Evolutionary conservation across 1,139 yeast species (phyloP), one percentile per base, ranked within the genome.

Genomic region (Eremothecium coryli): DNA sequence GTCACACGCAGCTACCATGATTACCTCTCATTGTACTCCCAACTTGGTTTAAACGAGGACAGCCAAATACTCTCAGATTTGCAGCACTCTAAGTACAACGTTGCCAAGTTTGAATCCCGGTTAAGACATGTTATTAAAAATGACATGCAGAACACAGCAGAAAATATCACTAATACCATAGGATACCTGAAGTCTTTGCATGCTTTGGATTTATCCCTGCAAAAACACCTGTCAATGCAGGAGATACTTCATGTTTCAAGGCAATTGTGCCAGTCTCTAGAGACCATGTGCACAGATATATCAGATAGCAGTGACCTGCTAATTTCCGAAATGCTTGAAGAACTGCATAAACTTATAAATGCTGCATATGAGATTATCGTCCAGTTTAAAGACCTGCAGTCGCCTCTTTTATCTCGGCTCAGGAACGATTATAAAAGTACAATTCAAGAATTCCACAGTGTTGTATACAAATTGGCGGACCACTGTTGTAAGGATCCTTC

Each of bases 361-460:
- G 36, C 32, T 14, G 42, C 49, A 22, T 41, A 44, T 27, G 18
- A 32, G 5, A 29, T 46, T 11, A 36, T 54, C 7, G 34, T 32
- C 5, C 33, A 42, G 4, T 23, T 52, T 12, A 40, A 45, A 15
- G 39, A 40, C 2, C 29, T 46, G 14, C 42, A 43, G n/a, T 54
- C 58, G 4, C 52, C 57, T 5, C 42, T 45, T 21, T 35, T 53
- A 12, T 46, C 42, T 26, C 51, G 53, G 32, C 26, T 51, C 22
- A 42, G 50, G 17, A 52, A 53, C 27, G 57, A 51, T 22, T 50
- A 49, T 33, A 54, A 50, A 21, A 51, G 54, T 12, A 36, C 51
- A 10, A 29, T 52, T 12, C 52, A 49, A 29, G 50, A 48, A 15
- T 50, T 50, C 23, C 56, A 50, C 30, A 39, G 49, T 9, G 47